These are phyloP conservation scores for Boletus eberwhitei DNA, from an alignment of 768 basidiomycete genomes.

Conservation along the genomic window DNA sequence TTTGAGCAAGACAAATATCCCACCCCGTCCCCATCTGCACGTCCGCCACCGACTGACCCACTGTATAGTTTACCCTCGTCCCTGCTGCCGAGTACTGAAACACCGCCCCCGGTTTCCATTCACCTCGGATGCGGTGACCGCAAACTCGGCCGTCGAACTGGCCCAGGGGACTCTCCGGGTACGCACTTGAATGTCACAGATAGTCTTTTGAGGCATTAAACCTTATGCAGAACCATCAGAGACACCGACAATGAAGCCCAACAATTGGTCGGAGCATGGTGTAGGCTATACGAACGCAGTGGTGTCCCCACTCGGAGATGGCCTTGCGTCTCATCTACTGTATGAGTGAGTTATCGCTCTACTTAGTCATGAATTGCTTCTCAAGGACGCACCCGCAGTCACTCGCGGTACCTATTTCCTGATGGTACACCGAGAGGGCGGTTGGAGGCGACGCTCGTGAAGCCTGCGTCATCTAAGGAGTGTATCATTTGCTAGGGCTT, in stretches of 20 bases:
- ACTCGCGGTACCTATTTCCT: conserved; percentile 11
- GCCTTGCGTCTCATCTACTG: neutral
- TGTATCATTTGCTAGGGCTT: conserved; percentile 14
- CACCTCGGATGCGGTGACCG: conserved; percentile 6
- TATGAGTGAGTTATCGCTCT: conserved; percentile 2
- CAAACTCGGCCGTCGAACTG: conserved; percentile 8
- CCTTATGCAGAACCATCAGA: neutral
- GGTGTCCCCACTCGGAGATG: conserved; percentile 3
- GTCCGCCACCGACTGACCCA: conserved; percentile 4
- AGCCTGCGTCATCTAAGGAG: conserved; percentile 5
- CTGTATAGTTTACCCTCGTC: neutral
- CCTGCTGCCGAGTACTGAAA: neutral
- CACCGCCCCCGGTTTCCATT: conserved; percentile 2
- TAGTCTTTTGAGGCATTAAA: too few relatives aligned
- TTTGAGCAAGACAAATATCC: neutral
- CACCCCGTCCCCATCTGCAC: neutral
- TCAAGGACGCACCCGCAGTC: neutral
- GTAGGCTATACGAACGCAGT: conserved; percentile 10
- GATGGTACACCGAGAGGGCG: conserved; percentile 21
- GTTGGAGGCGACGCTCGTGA: conserved; percentile 12
- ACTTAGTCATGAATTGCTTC: neutral
- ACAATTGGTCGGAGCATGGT: conserved; percentile 17
- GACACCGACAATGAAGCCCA: conserved; percentile 5
- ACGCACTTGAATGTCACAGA: neutral
- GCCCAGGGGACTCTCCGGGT: conserved; percentile 2